These are phyloP conservation scores for Fusarium aywerte DNA, from an alignment of 2,329 filamentous ascomycete species.

Conservation along the genomic window DNA sequence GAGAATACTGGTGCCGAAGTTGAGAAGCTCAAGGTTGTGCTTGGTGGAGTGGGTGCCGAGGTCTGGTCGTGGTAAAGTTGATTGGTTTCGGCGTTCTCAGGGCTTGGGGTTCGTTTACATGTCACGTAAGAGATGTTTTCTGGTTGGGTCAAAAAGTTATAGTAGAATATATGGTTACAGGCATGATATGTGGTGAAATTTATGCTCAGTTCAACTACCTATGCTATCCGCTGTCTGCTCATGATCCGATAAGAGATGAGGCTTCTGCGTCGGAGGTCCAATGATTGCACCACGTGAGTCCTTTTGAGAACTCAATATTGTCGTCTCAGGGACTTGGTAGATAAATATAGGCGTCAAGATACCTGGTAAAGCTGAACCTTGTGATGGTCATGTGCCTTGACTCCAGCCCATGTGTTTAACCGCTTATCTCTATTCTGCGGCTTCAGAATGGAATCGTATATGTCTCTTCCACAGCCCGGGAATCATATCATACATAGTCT, in stretches of 20 bases:
- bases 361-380: not conserved
- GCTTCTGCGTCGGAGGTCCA: not conserved
- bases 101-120: constrained; percentile 9
- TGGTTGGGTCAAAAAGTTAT: not conserved
- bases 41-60: constrained; percentile 42
- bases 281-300: not conserved
- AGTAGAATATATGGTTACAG: not conserved
- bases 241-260: not conserved
- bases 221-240: not conserved
- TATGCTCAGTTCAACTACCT: not conserved
- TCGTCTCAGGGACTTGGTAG: not conserved
- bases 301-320: not conserved
- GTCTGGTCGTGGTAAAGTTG: constrained; percentile 39
- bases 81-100: constrained; percentile 5
- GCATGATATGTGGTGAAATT: not conserved
- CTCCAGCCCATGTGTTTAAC: not conserved
- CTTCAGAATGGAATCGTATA: not conserved
- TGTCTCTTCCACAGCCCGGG: not conserved
- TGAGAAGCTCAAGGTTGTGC: constrained; percentile 27
- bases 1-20: not conserved
- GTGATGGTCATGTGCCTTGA: not conserved
- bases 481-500: not conserved
- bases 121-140: not conserved
- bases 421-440: not conserved
- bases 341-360: not conserved